These are phyloP conservation scores for Chlamydomonas reinhardtii DNA, from an alignment of 163 green algal species.

Conservation along the genomic window DNA sequence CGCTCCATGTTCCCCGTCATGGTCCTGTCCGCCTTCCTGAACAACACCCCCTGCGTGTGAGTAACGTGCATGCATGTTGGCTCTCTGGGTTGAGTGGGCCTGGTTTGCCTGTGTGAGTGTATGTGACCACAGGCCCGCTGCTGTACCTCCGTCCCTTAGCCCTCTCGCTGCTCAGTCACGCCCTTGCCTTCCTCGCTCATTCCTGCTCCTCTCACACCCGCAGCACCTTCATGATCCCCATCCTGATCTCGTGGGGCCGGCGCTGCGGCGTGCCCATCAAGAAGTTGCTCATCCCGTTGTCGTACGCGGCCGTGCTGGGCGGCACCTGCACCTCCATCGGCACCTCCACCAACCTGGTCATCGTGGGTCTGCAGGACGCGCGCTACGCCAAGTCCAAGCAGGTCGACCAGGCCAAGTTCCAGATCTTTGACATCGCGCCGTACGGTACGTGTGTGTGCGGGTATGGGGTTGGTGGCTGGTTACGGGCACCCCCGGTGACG, in stretches of 20 bases:
- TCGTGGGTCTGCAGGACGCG: slow-evolving; percentile 50
- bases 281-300: slow-evolving; percentile 78
- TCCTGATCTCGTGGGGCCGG: slow-evolving; percentile 65
- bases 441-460: not conserved
- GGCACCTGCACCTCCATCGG: slow-evolving; percentile 83
- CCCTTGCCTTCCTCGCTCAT: not conserved
- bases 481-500: too few species aligned
- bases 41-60: slow-evolving; percentile 83
- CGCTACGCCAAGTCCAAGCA: slow-evolving; percentile 25
- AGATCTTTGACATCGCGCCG: slow-evolving; percentile 52
- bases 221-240: slow-evolving; percentile 68
- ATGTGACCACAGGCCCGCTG: too few species aligned
- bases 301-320: slow-evolving; percentile 76
- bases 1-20: slow-evolving; percentile 72
- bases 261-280: slow-evolving; percentile 59
- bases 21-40: slow-evolving; percentile 75
- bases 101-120: too few species aligned
- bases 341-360: slow-evolving; percentile 82
- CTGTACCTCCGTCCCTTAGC: too few species aligned
- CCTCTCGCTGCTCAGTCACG: too few species aligned
- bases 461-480: too few species aligned
- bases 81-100: too few species aligned
- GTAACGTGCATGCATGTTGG: too few species aligned
- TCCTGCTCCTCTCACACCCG: too few species aligned
- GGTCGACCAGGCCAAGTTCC: not conserved